Percentiles rank a stretch among this genome's conserved stretches.
These are phyloP conservation scores for Epichloe coenophiala DNA, from an alignment of 2,329 filamentous ascomycete species.

Conservation along the genomic window DNA sequence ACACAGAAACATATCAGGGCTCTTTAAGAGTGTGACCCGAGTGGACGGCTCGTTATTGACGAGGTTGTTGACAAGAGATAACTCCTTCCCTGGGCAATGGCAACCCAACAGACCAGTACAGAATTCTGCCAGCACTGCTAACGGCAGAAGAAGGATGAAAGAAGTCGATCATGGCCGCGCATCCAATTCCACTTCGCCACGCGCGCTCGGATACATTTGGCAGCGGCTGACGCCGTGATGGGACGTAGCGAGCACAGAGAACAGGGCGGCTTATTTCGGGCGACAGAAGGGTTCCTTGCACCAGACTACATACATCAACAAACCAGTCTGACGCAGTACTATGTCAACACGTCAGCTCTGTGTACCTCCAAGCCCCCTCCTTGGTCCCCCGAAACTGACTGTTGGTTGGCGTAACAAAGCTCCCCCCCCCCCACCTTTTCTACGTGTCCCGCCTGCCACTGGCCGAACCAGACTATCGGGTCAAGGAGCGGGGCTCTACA, in stretches of 20 bases:
- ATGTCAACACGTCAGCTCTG: neutral
- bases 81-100: too few species aligned
- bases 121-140: too few species aligned
- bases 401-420: neutral
- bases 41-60: too few species aligned
- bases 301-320: too few species aligned
- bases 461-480: slow-evolving; percentile 13
- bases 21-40: too few species aligned
- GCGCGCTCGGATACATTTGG: neutral
- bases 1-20: too few species aligned
- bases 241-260: neutral
- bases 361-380: neutral
- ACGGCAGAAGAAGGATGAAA: neutral
- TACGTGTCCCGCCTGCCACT: slow-evolving; percentile 3
- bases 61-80: too few species aligned
- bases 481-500: slow-evolving; percentile 3
- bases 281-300: neutral
- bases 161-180: neutral
- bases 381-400: neutral
- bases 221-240: neutral
- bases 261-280: neutral
- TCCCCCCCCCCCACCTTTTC: neutral
- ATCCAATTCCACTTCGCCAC: neutral
- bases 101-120: too few species aligned
- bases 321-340: too few species aligned